Base-by-base conservation (phyloP, 768 basidiomycete genomes). In the Butyriboletus loyo region DNA sequence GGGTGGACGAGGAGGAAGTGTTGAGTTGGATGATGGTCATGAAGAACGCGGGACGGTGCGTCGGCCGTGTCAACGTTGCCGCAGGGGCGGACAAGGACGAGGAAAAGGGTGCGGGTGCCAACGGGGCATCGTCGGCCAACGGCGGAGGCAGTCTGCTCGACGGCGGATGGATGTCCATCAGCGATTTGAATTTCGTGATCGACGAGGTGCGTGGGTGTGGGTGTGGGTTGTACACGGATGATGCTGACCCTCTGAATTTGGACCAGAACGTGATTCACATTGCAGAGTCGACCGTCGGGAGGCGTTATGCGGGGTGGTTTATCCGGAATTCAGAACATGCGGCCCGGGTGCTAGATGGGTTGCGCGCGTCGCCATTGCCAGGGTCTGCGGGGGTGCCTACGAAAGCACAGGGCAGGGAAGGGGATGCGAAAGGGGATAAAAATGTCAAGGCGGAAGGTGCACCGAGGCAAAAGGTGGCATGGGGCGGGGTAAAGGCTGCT, bases 11-110 rank as follows among this genome's bases (percentile, higher is more conserved):
- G 72, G 96, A 98, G 66, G 89, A 90, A 69, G 87, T 98, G 65
- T 78, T 99, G 53, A 89, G 95, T 72, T 90, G 96, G 79, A 82
- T 98, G 79, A 97, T 98, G 93, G 86, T 92, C 39, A 82, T 97
- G 73, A 98, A 99, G 76, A 86, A 89, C 57, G 84, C 85, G 0
- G 89, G 88, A 61, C 78, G 92, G 63, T 90, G 88, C 53, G 83
- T 67, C 78, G 88, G 64, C 1, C 63, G 66, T 2, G 64, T 68
- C 43, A 73, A 69, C 51, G 53, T 60, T 1, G 34, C 73, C 75
- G 36, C 87, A 78, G 62, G 75, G 67, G 24, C 68, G 56, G 50
- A 74, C 73, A 68, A 75, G 73, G 64, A 61, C 60, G 56, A 72
- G n/a, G 62, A 63, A 14, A 61, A 56, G 10, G 59, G 53, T 4